These are phyloP conservation scores for Ulmus americana DNA, from an alignment of 331 rosid genomes.

Conservation along the genomic window DNA sequence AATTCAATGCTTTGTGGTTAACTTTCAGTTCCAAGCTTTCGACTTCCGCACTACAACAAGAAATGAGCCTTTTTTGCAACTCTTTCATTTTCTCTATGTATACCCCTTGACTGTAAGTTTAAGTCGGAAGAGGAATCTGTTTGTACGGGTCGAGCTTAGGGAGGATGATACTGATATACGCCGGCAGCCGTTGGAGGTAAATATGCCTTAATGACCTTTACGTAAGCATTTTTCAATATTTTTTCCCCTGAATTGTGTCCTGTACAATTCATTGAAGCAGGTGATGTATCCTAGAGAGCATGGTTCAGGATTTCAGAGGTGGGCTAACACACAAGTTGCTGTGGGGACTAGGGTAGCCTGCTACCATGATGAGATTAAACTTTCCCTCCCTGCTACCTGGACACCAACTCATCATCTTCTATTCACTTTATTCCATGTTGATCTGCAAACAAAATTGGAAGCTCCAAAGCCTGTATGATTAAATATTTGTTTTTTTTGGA, in stretches of 20 bases:
- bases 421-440: conserved; percentile 83
- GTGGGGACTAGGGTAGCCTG: conserved; percentile 74
- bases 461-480: conserved; percentile 89
- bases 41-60: conserved; percentile 95
- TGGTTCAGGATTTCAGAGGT: conserved; percentile 59
- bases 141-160: conserved; percentile 76
- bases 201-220: conserved; percentile 10
- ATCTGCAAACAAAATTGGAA: conserved; percentile 87
- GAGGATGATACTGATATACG: conserved; percentile 88
- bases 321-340: conserved; percentile 85
- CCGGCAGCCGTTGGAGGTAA: conserved; percentile 90
- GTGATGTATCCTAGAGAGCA: conserved; percentile 82
- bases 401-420: conserved; percentile 83
- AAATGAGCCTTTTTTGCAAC: conserved; percentile 96
- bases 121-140: conserved; percentile 94
- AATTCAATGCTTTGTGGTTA: conserved; percentile 29
- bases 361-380: conserved; percentile 92
- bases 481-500: conserved; percentile 9
- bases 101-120: conserved; percentile 89
- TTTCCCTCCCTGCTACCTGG: conserved; percentile 95
- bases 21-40: conserved; percentile 86
- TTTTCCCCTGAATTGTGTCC: conserved; percentile 9
- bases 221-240: conserved; percentile 16
- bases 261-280: conserved; percentile 42
- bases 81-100: conserved; percentile 89